Conservation (phyloP, 371 early-diverging fungal species). For the Rhizopus delemar region DNA sequence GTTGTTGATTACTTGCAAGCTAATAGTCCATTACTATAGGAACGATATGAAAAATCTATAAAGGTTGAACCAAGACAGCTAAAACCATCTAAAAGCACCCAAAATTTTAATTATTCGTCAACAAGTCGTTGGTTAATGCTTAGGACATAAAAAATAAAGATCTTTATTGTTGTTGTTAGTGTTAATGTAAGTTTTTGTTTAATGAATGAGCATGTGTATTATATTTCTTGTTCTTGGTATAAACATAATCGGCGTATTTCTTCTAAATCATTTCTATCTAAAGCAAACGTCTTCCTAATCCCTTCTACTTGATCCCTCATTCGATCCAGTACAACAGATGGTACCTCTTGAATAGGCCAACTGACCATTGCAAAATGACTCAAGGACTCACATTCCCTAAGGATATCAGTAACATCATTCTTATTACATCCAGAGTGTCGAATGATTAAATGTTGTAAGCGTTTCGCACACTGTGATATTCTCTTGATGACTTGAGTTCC, state of each 20-base stretch:
- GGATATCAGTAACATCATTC: constrained; percentile 22
- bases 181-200: no score
- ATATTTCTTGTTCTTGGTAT: background rate
- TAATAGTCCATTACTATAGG: constrained; percentile 18
- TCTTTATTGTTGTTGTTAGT: no score
- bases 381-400: constrained; percentile 29
- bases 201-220: no score
- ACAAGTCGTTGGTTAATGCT: constrained; percentile 3
- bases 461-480: constrained; percentile 32
- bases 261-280: constrained; percentile 22
- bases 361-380: constrained; percentile 36
- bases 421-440: constrained; percentile 18
- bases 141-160: background rate
- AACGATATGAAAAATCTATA: constrained; percentile 36
- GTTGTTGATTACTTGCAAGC: background rate
- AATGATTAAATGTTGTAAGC: constrained; percentile 26
- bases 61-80: constrained; percentile 1
- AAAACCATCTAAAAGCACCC: background rate
- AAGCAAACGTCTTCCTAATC: constrained; percentile 20
- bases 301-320: background rate
- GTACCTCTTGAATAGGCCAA: constrained; percentile 45
- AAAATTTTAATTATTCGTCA: background rate
- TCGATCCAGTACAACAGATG: constrained; percentile 29
- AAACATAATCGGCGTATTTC: constrained; percentile 23
- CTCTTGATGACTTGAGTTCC: constrained; percentile 27